Evolutionary conservation across 2,329 filamentous ascomycete genomes (phyloP).

Genomic region (Penicillium sumatraense): DNA sequence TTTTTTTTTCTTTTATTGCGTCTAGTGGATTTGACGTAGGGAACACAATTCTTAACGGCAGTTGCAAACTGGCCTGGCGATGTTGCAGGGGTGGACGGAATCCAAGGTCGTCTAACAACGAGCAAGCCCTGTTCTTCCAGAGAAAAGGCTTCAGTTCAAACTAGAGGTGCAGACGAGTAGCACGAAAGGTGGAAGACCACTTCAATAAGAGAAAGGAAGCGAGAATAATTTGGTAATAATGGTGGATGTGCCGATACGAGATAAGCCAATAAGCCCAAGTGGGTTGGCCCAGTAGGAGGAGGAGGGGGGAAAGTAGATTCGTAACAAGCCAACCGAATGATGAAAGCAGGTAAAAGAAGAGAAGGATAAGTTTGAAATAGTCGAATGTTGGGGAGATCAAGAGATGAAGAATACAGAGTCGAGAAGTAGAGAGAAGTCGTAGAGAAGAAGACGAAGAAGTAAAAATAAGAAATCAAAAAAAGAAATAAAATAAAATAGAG

Average conservation of each 20-base stretch:
- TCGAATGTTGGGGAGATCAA: neutral
- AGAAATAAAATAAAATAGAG: conserved; percentile 3
- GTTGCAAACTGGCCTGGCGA: conserved; percentile 33
- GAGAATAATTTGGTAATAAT: neutral
- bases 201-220: neutral
- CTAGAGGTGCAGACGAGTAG: neutral
- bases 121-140: conserved; percentile 24
- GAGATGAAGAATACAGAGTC: neutral
- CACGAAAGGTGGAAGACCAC: neutral
- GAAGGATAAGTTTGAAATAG: neutral
- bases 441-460: conserved; percentile 1
- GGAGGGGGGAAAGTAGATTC: conserved; percentile 7
- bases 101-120: conserved; percentile 11
- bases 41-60: conserved; percentile 29
- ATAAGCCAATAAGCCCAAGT: conserved; percentile 6
- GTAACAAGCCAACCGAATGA: neutral
- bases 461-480: conserved; percentile 1
- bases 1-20: conserved; percentile 15
- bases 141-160: conserved; percentile 5
- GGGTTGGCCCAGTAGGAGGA: neutral
- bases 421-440: neutral
- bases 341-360: conserved; percentile 1
- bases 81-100: conserved; percentile 21
- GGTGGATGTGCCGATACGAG: conserved; percentile 6
- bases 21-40: conserved; percentile 21